Evolutionary conservation across 495 filamentous ascomycete species (phyloP).

Genomic region (Lasiosphaeris hirsuta): DNA sequence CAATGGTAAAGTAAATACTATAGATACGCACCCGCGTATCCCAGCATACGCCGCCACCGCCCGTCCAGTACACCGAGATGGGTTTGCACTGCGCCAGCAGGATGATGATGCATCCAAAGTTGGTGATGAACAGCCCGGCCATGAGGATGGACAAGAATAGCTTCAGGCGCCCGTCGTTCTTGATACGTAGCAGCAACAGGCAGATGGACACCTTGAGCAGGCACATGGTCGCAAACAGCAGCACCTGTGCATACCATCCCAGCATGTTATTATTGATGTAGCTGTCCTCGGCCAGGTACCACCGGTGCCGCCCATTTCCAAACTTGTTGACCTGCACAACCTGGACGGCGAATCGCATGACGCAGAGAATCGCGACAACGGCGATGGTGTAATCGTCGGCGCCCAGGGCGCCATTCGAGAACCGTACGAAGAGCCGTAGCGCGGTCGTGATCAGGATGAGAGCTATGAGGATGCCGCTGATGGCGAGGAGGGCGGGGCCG

Average conservation of each 20-base stretch:
- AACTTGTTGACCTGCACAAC: constrained; percentile 9
- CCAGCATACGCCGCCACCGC: constrained; percentile 17
- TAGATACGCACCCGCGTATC: constrained; percentile 24
- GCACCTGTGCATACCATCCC: constrained; percentile 21
- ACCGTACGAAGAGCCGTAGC: too few species aligned
- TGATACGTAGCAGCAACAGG: constrained; percentile 27
- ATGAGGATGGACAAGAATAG: constrained; percentile 16
- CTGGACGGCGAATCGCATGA: constrained; percentile 5
- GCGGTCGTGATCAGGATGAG: too few species aligned
- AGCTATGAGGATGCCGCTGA: constrained; percentile 15
- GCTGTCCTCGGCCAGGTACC: constrained; percentile 15
- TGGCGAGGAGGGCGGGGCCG: constrained; percentile 19
- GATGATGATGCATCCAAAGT: constrained; percentile 16
- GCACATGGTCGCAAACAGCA: constrained; percentile 25
- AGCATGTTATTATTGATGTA: constrained; percentile 6
- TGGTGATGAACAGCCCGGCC: constrained; percentile 24
- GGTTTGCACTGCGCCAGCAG: constrained; percentile 23
- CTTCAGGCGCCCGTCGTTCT: constrained; percentile 17
- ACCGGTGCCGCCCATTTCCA: constrained; percentile 22
- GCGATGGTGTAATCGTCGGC: neutral
- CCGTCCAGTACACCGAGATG: constrained; percentile 20
- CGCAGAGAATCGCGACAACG: constrained; percentile 17
- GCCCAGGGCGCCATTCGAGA: too few species aligned
- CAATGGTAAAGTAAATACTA: constrained; percentile 27
- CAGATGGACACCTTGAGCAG: constrained; percentile 28